Evolutionary conservation across 106 monocot genomes (phyloP), one percentile per base, ranked within the genome.

Genomic region (Cymbidium sinense): DNA sequence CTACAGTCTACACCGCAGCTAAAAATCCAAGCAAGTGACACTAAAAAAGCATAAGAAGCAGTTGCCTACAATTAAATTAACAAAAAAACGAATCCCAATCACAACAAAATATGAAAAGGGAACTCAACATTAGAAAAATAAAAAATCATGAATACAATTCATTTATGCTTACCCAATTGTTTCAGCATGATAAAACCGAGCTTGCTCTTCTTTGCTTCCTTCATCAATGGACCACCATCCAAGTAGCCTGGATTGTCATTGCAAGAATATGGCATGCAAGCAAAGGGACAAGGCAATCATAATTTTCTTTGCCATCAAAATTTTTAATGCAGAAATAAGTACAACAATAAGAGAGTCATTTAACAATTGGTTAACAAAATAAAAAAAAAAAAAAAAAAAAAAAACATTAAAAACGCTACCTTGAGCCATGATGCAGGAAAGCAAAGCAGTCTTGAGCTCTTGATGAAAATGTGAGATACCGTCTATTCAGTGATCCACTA

Each of bases 211-310:
- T 81, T 91, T 96, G 81, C 93, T 96, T 77, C 93, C 96, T 89
- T 96, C 93, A 43, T 96, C 94, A 82, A 96, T 96, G 13, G 93
- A 94, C 96, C 96, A 96, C 96, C 93, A 96, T 81, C 96, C 96
- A 30, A 96, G 84, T 5, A 96, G 77, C 71, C 96, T 96, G 76
- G 72, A 62, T 43, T 51, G 70, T 70, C 43, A 12, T 41, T 34
- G 34, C 64, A 39, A 83, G 67, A 67, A 67, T 67, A 62, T 25
- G 30, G 34, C 41, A 77, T 67, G 29, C 23, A 58, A 58, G 47
- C 47, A 47, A 13, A 47, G 47, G 47, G 13, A 47, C 47, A 47
- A 15, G 15, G 47, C 1, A 13, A 47, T 47, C 47, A 47, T 47
- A 13, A 2, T 47, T 47, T 47, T 47, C 6, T 41, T 7, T 7